Percentiles rank a stretch among this genome's conserved stretches.
phyloP scores from a whole-genome alignment of 495 filamentous ascomycete genomes.

The Hypoxylon lienhwacheense region DNA sequence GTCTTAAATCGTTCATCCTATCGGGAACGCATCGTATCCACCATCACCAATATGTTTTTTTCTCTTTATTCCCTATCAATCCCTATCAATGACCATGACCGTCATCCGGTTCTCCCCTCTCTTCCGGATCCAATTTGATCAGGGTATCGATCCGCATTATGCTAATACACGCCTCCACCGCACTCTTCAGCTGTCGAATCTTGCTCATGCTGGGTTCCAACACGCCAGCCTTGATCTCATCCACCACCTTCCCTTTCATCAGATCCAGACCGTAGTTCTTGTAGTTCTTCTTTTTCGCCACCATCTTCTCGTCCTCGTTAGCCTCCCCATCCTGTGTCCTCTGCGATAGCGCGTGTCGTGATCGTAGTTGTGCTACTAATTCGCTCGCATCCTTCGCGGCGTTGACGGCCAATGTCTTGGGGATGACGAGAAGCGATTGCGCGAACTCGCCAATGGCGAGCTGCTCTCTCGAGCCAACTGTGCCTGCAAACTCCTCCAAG shows the following conservation, averaged over 20 bases:
- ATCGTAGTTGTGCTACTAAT: slow-evolving; percentile 92
- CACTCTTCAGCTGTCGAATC: slow-evolving; percentile 96
- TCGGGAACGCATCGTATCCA: slow-evolving; percentile 27
- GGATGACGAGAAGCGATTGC: slow-evolving; percentile 88
- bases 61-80: slow-evolving; percentile 40
- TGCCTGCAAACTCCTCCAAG: slow-evolving; percentile 98
- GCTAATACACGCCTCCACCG: slow-evolving; percentile 97
- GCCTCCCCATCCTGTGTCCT: slow-evolving; percentile 79
- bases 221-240: slow-evolving; percentile 92
- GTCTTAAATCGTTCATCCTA: slow-evolving; percentile 24
- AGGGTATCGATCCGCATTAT: slow-evolving; percentile 99
- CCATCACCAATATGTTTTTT: slow-evolving; percentile 14
- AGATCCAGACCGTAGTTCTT: slow-evolving; percentile 97
- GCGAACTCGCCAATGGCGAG: slow-evolving; percentile 98
- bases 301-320: slow-evolving; percentile 81
- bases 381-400: slow-evolving; percentile 95
- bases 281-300: slow-evolving; percentile 93
- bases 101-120: slow-evolving; percentile 74
- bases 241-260: slow-evolving; percentile 84
- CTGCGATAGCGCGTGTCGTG: slow-evolving; percentile 91
- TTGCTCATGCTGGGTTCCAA: slow-evolving; percentile 98
- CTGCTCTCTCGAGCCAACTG: slow-evolving; percentile 95
- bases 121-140: slow-evolving; percentile 96
- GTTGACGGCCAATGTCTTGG: slow-evolving; percentile 95
- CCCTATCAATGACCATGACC: slow-evolving; percentile 65